Base-by-base conservation (phyloP, 768 basidiomycete species). In the Leucocoprinus birnbaumii region DNA sequence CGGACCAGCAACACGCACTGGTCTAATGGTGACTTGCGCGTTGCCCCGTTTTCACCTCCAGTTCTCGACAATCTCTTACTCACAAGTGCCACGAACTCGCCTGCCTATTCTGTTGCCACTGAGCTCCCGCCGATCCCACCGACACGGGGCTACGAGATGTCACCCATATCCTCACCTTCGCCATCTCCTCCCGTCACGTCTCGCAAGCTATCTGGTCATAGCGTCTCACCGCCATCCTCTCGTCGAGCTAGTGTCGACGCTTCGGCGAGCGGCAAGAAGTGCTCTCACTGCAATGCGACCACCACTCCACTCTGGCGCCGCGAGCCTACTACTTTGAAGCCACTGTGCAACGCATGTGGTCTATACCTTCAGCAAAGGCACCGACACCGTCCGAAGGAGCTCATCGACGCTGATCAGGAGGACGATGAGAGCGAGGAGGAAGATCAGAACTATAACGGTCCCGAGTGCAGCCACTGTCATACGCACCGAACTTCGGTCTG, bases 401-500 rank as follows among this genome's bases (percentile, higher is more conserved):
- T 79, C 57, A 79, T 79, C 53, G 77, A 77, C 52, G 77, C 77
- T 18, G 76, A 78, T 60, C 63, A 62, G 16, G 76, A 72, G 46
- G 75, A 78, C 40, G 73, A 71, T 48, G 69, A 63, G 3, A 65
- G 67, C 1, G 74, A 77, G 4, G 68, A 71, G 37, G 72, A 71
- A 11, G 76, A 76, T 40, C 63, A 63, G 14, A 74, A 76, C 58
- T 69, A 70, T 24, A 65, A 66, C 35, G 76, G 75, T 8, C 78
- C 77, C 1, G 73, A 78, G 59, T 80, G 78, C 45, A 77, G 73
- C 51, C 78, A 79, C 63, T 80, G 78, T 56, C 72, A 69, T 53
- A 79, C 78, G 8, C 76, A 75, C 51, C 73, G 71, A 40, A 80
- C 78, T 2, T 77, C 76, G 7, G 78, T 80, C 40, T 80, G 78